Conservation (phyloP, 768 basidiomycete species). For the Termitomyces sp. region DNA sequence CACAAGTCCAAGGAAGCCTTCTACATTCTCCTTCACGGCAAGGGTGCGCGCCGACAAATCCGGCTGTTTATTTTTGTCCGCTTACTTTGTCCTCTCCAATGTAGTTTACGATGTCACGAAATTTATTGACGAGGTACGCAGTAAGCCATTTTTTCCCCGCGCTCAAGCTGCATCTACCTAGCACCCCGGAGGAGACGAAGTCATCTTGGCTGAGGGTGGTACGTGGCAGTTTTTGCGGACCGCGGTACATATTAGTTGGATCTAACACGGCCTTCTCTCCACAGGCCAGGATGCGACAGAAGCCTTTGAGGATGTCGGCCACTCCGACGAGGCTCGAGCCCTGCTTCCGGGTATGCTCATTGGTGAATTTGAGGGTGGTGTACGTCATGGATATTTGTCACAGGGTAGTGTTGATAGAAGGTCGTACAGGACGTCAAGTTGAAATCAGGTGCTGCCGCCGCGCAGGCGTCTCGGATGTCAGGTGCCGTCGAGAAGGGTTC, state of each 20-base stretch:
- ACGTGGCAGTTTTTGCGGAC: slow-evolving; percentile 28
- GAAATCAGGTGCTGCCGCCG: slow-evolving; percentile 44
- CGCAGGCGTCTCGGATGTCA: slow-evolving; percentile 37
- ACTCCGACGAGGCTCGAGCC: slow-evolving; percentile 94
- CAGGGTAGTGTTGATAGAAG: slow-evolving; percentile 1
- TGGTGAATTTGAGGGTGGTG: slow-evolving; percentile 74
- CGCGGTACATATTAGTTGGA: slow-evolving; percentile 3
- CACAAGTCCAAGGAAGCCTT: slow-evolving; percentile 72
- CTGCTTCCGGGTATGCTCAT: slow-evolving; percentile 74
- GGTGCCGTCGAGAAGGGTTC: slow-evolving; percentile 62
- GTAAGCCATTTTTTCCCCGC: neutral
- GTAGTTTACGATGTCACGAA: slow-evolving; percentile 89
- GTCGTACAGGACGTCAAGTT: slow-evolving; percentile 41
- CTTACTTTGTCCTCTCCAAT: slow-evolving; percentile 17
- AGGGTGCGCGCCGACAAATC: slow-evolving; percentile 54
- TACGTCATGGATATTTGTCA: slow-evolving; percentile 36
- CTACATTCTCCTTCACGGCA: slow-evolving; percentile 79
- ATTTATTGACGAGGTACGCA: slow-evolving; percentile 87
- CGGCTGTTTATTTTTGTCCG: slow-evolving; percentile 23
- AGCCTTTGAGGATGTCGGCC: slow-evolving; percentile 98
- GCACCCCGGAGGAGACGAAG: slow-evolving; percentile 99
- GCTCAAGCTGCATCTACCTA: slow-evolving; percentile 20
- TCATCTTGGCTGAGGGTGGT: slow-evolving; percentile 90
- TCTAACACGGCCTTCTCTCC: slow-evolving; percentile 8
- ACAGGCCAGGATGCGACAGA: slow-evolving; percentile 94